These are phyloP conservation scores for Penicillium sp. DNA, from an alignment of 2,329 filamentous ascomycete genomes.

Conservation along the genomic window DNA sequence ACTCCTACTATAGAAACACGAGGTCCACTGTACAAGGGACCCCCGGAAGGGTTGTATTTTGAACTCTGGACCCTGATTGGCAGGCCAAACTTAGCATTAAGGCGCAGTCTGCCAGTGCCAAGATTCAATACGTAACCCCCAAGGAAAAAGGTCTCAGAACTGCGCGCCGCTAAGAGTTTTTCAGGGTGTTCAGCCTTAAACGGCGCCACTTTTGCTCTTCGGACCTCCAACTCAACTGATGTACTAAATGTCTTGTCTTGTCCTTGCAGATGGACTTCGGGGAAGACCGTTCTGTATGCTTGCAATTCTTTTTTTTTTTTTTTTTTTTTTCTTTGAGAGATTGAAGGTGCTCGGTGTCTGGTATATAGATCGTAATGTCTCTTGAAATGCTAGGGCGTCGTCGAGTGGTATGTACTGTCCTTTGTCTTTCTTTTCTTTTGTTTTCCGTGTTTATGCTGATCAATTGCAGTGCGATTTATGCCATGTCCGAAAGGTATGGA, in stretches of 20 bases:
- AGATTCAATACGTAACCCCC: background rate
- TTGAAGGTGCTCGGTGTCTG: background rate
- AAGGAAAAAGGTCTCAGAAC: background rate
- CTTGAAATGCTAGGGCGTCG: background rate
- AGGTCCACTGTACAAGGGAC: background rate
- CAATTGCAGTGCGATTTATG: constrained; percentile 25
- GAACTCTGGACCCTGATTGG: background rate
- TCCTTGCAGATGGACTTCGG: background rate
- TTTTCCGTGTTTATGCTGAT: background rate
- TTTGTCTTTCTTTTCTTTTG: background rate
- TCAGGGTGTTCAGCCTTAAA: background rate
- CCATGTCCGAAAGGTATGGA: constrained; percentile 26
- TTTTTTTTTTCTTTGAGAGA: background rate
- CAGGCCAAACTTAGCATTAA: background rate
- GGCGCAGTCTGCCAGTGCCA: background rate
- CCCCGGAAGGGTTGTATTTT: background rate
- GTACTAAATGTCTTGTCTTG: background rate
- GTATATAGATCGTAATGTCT: background rate
- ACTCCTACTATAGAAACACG: background rate
- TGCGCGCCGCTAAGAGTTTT: background rate
- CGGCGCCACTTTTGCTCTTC: background rate
- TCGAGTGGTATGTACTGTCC: background rate
- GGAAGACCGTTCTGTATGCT: background rate
- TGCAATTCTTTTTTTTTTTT: background rate
- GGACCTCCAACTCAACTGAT: too few species aligned